Conservation (phyloP, 257 asterid genomes). For the Primulina huaijiensis region DNA sequence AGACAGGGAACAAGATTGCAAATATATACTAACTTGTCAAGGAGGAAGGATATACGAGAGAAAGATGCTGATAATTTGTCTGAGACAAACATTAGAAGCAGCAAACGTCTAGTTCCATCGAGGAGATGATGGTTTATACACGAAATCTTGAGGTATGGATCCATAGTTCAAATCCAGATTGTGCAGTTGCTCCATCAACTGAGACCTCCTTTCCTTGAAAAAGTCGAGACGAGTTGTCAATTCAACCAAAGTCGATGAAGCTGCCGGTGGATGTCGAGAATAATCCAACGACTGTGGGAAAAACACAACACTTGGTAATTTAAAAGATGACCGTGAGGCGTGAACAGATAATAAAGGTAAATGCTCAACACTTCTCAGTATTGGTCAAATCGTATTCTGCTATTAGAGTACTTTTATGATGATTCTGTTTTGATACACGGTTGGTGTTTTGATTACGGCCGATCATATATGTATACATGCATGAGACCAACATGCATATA, state of each 20-base stretch:
- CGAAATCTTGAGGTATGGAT: conserved; percentile 56
- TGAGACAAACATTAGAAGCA: conserved; percentile 25
- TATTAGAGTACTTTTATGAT: not conserved
- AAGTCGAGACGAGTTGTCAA: conserved; percentile 84
- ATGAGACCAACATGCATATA: not conserved
- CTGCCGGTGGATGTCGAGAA: conserved; percentile 52
- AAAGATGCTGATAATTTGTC: not conserved
- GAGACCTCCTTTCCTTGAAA: conserved; percentile 96
- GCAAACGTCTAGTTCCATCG: conserved; percentile 59
- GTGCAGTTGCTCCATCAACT: conserved; percentile 94
- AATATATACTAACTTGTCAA: conserved; percentile 34
- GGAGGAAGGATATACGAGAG: conserved; percentile 33
- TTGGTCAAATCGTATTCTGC: not conserved
- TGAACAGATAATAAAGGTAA: not conserved
- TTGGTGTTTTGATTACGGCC: not conserved
- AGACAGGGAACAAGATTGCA: conserved; percentile 17
- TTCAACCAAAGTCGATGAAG: conserved; percentile 80
- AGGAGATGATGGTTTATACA: conserved; percentile 75
- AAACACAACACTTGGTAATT: not conserved
- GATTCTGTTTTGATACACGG: not conserved
- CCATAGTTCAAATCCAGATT: conserved; percentile 69
- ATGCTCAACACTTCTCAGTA: not conserved
- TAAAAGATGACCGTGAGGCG: conserved; percentile 9
- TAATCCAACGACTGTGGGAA: conserved; percentile 49
- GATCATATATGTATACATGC: not conserved